Base-by-base conservation (phyloP, 306 rosid genomes). In the Rubus idaeus region DNA sequence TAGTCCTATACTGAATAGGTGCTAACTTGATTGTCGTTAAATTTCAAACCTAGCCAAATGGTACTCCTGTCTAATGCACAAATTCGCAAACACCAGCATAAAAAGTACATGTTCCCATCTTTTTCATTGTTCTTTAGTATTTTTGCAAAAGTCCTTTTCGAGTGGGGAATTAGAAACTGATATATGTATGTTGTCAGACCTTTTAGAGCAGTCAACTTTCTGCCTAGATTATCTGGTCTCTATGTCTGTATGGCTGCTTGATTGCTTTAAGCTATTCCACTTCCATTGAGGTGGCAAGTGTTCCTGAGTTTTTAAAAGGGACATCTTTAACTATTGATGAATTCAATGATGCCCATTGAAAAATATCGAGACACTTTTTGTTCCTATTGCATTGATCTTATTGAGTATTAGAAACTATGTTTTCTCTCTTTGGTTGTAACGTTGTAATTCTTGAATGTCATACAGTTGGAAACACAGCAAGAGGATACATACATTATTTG, bases 221-320 rank as follows among this genome's bases (percentile, higher is more conserved):
- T 6, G 3, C 21, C 53, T 56, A 56, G 52, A 21, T 21, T 9
- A 39, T 53, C 23, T 8, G n/a, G 20, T 71, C 10, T 53, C 8
- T 56, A 40, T 57, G 47, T 42, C 66, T 12, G 10, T 72, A 45
- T 61, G 18, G 17, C 41, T 73, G 77, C 68, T 57, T 44, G 23
- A 57, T 73, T 21, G 20, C 21, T 21, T 37, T 30, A 4, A 10
- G 5, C 10, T 18, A 52, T 37, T n/a, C 63, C 63, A 37, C 63
- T 17, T 71, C 17, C 37, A 47, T 30, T 46, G 57, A 5, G 55
- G 40, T 46, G 16, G 53, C 10, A 26, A 13, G 23, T 40, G 12
- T 14, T 30, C 44, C 18, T 30, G 44, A 62, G n/a, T 11, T 35
- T 62, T 35, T 8, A 62, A 12, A 35, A 35, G 18, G 7, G n/a